phyloP scores from a whole-genome alignment of 2,329 filamentous ascomycete species.

The Setomelanomma holmii region DNA sequence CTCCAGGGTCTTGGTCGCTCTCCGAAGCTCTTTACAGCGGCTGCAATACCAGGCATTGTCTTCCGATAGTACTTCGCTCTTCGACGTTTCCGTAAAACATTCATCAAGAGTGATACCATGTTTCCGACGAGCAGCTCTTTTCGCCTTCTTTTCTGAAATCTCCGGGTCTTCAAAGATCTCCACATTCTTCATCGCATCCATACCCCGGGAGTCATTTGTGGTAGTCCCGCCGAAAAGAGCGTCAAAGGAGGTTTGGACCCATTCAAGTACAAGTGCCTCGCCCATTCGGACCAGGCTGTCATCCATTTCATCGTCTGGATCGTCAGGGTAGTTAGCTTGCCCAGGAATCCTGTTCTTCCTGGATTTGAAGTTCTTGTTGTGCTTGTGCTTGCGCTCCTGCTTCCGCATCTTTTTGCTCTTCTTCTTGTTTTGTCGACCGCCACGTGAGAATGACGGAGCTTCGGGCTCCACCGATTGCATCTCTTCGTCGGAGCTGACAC shows the following conservation, averaged over 20 bases:
- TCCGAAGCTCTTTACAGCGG: constrained; percentile 89
- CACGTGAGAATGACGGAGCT: constrained; percentile 23
- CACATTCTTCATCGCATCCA: constrained; percentile 64
- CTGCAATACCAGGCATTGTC: constrained; percentile 98
- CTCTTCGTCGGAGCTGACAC: constrained; percentile 47
- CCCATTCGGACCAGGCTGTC: constrained; percentile 77
- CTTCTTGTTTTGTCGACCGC: constrained; percentile 42
- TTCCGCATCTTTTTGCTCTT: constrained; percentile 43
- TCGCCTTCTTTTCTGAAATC: constrained; percentile 68
- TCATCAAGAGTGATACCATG: constrained; percentile 85
- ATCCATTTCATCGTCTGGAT: constrained; percentile 52
- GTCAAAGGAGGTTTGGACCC: constrained; percentile 74
- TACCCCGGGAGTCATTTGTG: constrained; percentile 63
- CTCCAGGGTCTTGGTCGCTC: constrained; percentile 95
- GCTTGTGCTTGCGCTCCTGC: constrained; percentile 36
- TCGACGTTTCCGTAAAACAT: constrained; percentile 93
- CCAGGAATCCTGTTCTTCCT: constrained; percentile 41
- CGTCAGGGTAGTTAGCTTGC: constrained; percentile 36
- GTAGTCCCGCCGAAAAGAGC: constrained; percentile 66
- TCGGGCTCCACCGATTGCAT: constrained; percentile 39
- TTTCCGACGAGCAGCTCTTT: constrained; percentile 70
- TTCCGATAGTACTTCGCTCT: constrained; percentile 90
- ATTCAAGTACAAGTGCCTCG: constrained; percentile 88
- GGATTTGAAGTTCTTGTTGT: constrained; percentile 44
- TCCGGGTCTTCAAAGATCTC: constrained; percentile 65